Evolutionary conservation across 345 rosid species (phyloP), one percentile per base, ranked within the genome.

Genomic region (Durio zibethinus): DNA sequence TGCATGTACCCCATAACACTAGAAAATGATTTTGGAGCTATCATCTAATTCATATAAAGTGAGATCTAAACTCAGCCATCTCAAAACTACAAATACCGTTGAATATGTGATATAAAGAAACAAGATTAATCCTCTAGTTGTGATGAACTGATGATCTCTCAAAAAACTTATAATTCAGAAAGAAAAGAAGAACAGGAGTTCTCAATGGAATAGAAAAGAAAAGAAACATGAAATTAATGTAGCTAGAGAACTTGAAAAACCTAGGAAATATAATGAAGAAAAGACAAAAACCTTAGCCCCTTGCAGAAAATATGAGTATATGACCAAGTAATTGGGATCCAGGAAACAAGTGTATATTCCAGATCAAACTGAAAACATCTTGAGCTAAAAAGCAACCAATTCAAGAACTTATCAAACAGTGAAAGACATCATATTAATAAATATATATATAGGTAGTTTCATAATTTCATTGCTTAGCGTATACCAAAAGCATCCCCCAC

Each of bases 401-500:
- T 53, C 38, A 67, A 18, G 12, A 57, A 65, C 61, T 14, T 21
- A 71, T 71, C 43, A 6, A 76, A 61, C 20, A 57, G 70, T 56
- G 35, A 75, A 65, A 63, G 40, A 40, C 29, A 78, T 72, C 35
- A 43, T 67, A 23, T 68, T 21, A n/a, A 33, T 33, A 15, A 36
- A 29, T 10, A 47, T n/a, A 52, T 76, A 25, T 14, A 27, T 45
- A 57, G 29, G 15, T 52, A n/a, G 29, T 27, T 75, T 21, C 74
- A 57, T 38, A 48, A 31, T 35, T 62, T 2, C 66, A 68, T 62
- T 23, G 71, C 82, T 85, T 84, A 61, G 80, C 87, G 80, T 82
- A 71, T 38, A 80, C 60, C 78, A 81, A 65, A 83, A 83, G 82
- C 85, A 85, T 78, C 31, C 56, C 67, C 35, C 77, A 50, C 50